Conservation (phyloP, 805 yeast genomes). For the Teunomyces barrocoloradensis region DNA sequence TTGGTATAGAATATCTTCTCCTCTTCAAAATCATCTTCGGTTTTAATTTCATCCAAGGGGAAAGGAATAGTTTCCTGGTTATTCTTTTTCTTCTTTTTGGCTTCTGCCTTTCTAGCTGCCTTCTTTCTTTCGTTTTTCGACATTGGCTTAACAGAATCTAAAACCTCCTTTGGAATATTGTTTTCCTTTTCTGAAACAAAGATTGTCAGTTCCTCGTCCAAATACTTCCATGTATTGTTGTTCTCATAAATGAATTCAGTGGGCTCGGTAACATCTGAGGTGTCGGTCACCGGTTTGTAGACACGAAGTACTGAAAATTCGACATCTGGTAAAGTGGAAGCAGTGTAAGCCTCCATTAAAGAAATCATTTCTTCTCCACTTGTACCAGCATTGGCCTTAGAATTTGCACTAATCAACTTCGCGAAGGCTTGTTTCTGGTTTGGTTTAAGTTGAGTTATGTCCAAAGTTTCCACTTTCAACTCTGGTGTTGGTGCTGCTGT, state of each 20-base stretch:
- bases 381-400: not conserved
- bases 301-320: constrained; percentile 1
- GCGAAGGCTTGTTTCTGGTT: constrained; percentile 2
- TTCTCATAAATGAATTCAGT: not conserved
- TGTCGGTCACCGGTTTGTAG: not conserved
- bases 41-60: constrained; percentile 1
- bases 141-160: constrained; percentile 1
- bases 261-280: not conserved
- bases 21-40: not conserved
- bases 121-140: constrained; percentile 2
- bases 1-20: constrained; percentile 25
- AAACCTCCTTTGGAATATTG: not conserved
- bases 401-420: not conserved
- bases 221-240: not conserved
- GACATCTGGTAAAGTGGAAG: not conserved
- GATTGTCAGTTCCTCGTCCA: constrained; percentile 2
- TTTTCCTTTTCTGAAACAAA: not conserved
- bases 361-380: constrained; percentile 3
- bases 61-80: not conserved
- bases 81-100: not conserved
- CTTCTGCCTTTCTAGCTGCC: constrained; percentile 3
- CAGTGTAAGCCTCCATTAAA: constrained; percentile 2
- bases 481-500: constrained; percentile 1
- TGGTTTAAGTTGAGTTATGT: not conserved
- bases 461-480: not conserved